These are phyloP conservation scores for Helotiales sp. DNA, from an alignment of 2,329 filamentous ascomycete genomes.

Conservation along the genomic window DNA sequence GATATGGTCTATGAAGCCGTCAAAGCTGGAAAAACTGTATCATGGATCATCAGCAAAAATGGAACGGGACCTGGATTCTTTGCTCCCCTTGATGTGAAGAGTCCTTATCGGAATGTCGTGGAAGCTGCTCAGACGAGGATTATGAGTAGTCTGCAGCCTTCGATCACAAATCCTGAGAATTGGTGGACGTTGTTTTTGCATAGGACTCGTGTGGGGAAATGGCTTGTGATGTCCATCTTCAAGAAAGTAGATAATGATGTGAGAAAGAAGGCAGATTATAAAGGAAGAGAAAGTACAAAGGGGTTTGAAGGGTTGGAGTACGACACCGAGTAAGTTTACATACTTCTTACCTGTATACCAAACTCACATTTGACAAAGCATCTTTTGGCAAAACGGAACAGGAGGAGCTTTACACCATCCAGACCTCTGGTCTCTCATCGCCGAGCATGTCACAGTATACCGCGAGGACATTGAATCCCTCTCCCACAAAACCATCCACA, in stretches of 20 bases:
- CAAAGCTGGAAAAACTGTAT: conserved; percentile 36
- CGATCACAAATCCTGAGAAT: conserved; percentile 14
- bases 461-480: conserved; percentile 23
- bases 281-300: conserved; percentile 23
- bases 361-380: conserved; percentile 12
- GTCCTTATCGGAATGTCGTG: conserved; percentile 31
- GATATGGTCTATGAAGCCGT: conserved; percentile 39
- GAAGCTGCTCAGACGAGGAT: conserved; percentile 22
- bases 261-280: conserved; percentile 29
- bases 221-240: conserved; percentile 20
- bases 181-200: conserved; percentile 20
- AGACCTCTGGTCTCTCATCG: conserved; percentile 31
- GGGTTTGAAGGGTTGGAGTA: conserved; percentile 30
- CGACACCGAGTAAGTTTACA: conserved; percentile 25
- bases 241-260: conserved; percentile 18
- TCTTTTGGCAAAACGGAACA: conserved; percentile 33
- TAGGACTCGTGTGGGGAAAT: conserved; percentile 22
- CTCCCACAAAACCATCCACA: conserved; percentile 15
- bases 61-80: conserved; percentile 35
- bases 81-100: conserved; percentile 27
- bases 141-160: conserved; percentile 12
- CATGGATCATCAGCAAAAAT: conserved; percentile 38
- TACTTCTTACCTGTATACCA: background rate
- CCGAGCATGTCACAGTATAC: conserved; percentile 27
- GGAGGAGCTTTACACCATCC: conserved; percentile 31